Base-by-base conservation (phyloP, 345 rosid genomes). In the Eucalyptus polybractea region DNA sequence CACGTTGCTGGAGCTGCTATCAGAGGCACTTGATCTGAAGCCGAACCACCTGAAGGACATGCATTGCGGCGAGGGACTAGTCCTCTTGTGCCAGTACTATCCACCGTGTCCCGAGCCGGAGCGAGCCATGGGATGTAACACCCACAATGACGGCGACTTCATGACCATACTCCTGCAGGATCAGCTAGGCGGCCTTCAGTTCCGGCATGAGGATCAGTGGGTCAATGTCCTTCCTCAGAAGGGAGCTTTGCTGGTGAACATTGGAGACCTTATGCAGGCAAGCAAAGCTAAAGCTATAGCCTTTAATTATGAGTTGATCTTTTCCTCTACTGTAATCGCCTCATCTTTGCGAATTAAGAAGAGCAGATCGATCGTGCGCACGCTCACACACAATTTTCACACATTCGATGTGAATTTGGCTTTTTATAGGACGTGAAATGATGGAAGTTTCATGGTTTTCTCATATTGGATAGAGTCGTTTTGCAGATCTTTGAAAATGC, bases 21-120 rank as follows among this genome's bases (percentile, higher is more conserved):
- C 92, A 8, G 89, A 87, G 49, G 90, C 92, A 27, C 89, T 91
- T 24, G 92, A 90, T 8, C 89, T 90, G 49, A 44, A 90, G 50
- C 89, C 86, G 11, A 86, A 65, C 44, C 85, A 90, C 89, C 89
- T 88, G 19, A 90, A 49, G 58, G 69, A 85, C 44, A 87, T 89
- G 51, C 83, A 86, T 56, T 87, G 89, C 15, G 67, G 47, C n/a
- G 86, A 90, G 53, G 90, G 91, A 11, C 49, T 65, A 29, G 27
- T 76, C 8, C 76, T 88, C 25, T 31, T 90, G 50, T 80, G 91
- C 87, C 89, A 89, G 49, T 90, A 88, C 42, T 90, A 87, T 83
- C 88, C 80, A 11, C 86, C 87, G 4, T 90, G 91, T 21, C 91
- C 87, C 19, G 91, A 91, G 49, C 90, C 92, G 4, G 90, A 87